A percentile compares a stretch with the other conserved stretches of the same genome.
Evolutionary conservation across 345 rosid genomes (phyloP).

Genomic region (Raphanus raphanistrum): DNA sequence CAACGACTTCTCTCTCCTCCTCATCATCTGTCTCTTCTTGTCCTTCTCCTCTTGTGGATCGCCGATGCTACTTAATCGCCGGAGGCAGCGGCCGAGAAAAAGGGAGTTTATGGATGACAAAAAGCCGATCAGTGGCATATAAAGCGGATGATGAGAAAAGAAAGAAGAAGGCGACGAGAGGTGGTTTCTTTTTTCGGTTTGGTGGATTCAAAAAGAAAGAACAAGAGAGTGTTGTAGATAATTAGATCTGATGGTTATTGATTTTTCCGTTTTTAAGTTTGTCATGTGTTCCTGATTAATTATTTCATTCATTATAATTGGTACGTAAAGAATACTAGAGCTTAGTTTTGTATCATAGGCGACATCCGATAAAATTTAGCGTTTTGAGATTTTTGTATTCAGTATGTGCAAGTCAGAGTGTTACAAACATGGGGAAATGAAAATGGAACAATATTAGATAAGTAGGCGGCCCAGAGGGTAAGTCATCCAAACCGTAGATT

Average conservation of each 20-base stretch:
- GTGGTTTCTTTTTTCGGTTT: conserved; percentile 33
- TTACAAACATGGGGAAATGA: too few species aligned
- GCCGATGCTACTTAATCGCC: conserved; percentile 6
- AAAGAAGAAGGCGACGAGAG: conserved; percentile 21
- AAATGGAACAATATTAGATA: too few species aligned
- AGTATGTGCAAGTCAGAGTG: neutral
- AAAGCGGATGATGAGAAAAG: conserved; percentile 29
- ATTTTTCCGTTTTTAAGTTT: neutral
- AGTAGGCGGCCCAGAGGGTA: too few species aligned
- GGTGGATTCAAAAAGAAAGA: conserved; percentile 17
- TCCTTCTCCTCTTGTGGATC: conserved; percentile 35
- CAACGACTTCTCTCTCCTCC: conserved; percentile 31
- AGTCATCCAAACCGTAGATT: too few species aligned
- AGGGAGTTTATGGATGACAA: conserved; percentile 29
- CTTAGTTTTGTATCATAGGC: neutral
- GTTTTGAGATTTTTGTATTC: neutral
- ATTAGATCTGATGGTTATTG: conserved; percentile 13
- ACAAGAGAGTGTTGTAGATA: conserved; percentile 25
- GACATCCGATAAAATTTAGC: neutral
- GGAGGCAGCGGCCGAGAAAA: conserved; percentile 26
- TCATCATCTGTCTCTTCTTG: conserved; percentile 38
- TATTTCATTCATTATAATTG: conserved; percentile 20
- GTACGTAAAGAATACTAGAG: neutral
- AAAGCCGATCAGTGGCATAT: conserved; percentile 33
- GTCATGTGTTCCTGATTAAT: neutral